Evolutionary conservation across 495 filamentous ascomycete genomes (phyloP), one percentile per base, ranked within the genome.

Genomic region (Penicillium manginii): DNA sequence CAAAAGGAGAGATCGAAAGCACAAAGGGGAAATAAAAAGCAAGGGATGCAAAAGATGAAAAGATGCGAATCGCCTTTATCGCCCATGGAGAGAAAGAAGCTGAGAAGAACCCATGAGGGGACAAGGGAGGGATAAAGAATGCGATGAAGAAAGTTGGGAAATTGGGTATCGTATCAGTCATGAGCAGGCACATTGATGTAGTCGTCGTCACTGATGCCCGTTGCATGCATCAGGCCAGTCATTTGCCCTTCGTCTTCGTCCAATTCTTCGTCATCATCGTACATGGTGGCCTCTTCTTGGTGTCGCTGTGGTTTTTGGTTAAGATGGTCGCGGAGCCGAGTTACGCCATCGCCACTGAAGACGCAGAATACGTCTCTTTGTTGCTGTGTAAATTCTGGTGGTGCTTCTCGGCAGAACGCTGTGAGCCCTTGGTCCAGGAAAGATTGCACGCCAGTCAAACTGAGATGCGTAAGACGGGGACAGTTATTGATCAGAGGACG

Each of bases 361-460:
- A 99, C 96, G 70, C 96, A 99, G 71, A 96, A 99, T 19, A 98
- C 91, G 9, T 90, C 86, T 54, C 94, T 87, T 69, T 99, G 94
- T 65, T 97, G 92, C 7, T 93, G 88, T 32, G 92, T 98, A 68
- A 99, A 99, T 74, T 97, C 96, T 54, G 81, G 73, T 40, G 94
- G 96, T 0, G 96, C 91, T 62, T 89, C 87, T 32, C 96, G 86
- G 31, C 93, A 98, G 71, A 90, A 97, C 4, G 73, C 72, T 31
- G 89, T 88, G 2, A 97, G 81, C 53, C 96, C 91, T 33, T 88
- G 82, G 18, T 86, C 82, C 7, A 93, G 75, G 70, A 88, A 85
- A 1, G 89, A 89, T 45, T 87, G 87, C 3, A 99, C 92, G n/a
- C 96, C 96, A 2, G 96, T 99, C 61, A 99, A 81, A 76, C 91